Evolutionary conservation across 495 filamentous ascomycete genomes (phyloP), one percentile per base, ranked within the genome.

Genomic region (Immersiella caudata): DNA sequence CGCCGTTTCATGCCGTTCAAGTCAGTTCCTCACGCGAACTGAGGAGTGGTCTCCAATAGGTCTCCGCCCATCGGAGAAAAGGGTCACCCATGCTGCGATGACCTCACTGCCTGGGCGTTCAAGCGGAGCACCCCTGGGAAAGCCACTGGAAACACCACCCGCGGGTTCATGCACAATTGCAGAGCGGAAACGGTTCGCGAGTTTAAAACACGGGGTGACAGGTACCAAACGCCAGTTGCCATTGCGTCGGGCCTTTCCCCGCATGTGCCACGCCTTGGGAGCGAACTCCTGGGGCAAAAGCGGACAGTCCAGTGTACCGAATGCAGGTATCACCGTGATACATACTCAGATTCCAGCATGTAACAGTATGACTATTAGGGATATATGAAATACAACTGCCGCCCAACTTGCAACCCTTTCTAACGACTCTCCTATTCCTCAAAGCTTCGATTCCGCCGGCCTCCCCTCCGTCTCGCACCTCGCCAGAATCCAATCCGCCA

Each of bases 401-500:
- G 16, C 16, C 6, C 50, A 5, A 54, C 21, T 24, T 54, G 5
- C 6, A n/a, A 54, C 52, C 20, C 2, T 55, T 11, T 3, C 20
- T 55, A 8, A 20, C 50, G 21, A 22, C 4, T 22, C 52, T 55
- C 24, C 1, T n/a, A n/a, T 8, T n/a, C 16, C 27, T 65, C 52
- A 65, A 20, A 65, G 29, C 63, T 65, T 65, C 20, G 63, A 56
- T 9, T 62, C 67, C 12, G 64, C 67, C 11, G 50, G 35, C 27
- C 55, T 49, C 5, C 8, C 54, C 35, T 54, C 61, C 22, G 26
- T 60, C 65, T 58, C 70, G 11, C 61, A 54, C 66, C 88, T 78
- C 59, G 78, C 82, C 64, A 94, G 74, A 63, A 96, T 88, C 91
- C 91, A 97, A 57, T 88, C 83, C 8, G 83, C 85, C 6, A 96